These are phyloP conservation scores for Picea abies DNA, from an alignment of 83 land plant genomes.

Conservation along the genomic window DNA sequence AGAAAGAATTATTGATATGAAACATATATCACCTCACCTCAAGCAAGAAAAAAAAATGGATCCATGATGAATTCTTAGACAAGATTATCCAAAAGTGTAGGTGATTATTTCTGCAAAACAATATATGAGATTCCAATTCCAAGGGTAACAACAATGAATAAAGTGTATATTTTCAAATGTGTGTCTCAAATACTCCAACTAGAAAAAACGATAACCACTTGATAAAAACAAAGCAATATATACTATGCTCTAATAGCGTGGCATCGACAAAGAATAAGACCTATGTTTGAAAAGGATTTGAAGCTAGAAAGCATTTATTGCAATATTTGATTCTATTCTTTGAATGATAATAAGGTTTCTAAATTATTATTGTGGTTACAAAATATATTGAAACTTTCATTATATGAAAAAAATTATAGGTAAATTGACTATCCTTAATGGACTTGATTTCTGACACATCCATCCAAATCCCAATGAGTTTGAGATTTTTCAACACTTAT, in stretches of 20 bases:
- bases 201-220: conserved; percentile 68
- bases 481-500: too few relatives aligned
- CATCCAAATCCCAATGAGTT: too few relatives aligned
- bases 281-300: background rate
- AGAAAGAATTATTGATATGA: background rate
- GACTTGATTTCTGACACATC: too few relatives aligned
- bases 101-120: conserved; percentile 79
- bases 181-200: conserved; percentile 89
- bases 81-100: conserved; percentile 95
- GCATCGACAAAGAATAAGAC: background rate
- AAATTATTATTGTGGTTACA: background rate
- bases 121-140: background rate
- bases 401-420: background rate
- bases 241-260: background rate
- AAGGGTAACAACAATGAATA: background rate
- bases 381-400: background rate
- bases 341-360: background rate
- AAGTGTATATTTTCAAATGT: background rate
- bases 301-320: background rate
- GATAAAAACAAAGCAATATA: conserved; percentile 15
- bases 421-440: background rate
- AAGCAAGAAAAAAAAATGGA: conserved; percentile 89
- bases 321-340: background rate
- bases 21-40: conserved; percentile 55
- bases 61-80: conserved; percentile 90